Conservation (phyloP, 129 eudicot genomes). For the Helianthus annuus region DNA sequence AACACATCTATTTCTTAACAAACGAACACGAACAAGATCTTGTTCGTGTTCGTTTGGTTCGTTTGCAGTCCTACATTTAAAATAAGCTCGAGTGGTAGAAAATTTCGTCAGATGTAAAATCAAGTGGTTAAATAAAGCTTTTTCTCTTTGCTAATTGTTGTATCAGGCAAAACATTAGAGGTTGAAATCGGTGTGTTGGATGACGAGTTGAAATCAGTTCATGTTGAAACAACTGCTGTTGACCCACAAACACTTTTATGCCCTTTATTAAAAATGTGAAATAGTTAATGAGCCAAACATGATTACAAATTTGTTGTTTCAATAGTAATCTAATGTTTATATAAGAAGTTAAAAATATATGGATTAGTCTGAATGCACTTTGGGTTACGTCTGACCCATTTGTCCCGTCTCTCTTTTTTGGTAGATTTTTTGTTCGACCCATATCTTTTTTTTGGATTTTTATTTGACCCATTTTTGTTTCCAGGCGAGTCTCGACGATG, state of each 20-base stretch:
- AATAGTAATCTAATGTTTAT: neutral
- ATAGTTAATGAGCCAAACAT: neutral
- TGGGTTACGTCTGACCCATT: neutral
- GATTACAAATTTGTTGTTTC: neutral
- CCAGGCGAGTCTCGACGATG: slow-evolving; percentile 87
- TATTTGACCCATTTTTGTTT: slow-evolving; percentile 10
- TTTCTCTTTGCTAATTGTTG: slow-evolving; percentile 1
- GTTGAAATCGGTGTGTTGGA: neutral
- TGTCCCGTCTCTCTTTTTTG: neutral
- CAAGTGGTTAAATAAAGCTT: neutral
- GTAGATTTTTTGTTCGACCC: neutral
- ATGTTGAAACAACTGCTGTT: neutral
- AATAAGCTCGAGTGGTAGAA: neutral
- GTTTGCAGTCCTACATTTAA: no score
- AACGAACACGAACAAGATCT: no score
- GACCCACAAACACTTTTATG: neutral
- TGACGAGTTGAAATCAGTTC: neutral
- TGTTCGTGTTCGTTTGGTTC: no score
- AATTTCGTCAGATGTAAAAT: neutral
- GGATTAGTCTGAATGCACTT: neutral
- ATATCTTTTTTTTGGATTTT: neutral
- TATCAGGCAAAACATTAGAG: neutral
- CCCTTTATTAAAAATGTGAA: neutral
- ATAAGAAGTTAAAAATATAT: neutral
- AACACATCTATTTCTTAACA: no score